A percentile compares a stretch with the other conserved stretches of the same genome.
These are phyloP conservation scores for Priceomyces melissophilus DNA, from an alignment of 805 yeast species.

Conservation along the genomic window DNA sequence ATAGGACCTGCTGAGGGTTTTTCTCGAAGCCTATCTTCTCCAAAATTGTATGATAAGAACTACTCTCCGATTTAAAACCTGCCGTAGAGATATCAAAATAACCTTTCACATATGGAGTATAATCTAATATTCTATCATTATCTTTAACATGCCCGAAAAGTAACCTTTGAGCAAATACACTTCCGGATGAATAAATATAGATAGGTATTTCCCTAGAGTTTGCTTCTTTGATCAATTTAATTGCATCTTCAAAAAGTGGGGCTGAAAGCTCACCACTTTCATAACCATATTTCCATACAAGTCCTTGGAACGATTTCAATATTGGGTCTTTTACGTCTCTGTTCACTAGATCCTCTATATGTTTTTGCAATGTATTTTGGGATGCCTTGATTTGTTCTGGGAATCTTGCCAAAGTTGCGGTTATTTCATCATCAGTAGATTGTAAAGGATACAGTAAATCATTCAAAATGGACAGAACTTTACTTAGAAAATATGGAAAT, in stretches of 20 bases:
- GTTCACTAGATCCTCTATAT: conserved; percentile 56
- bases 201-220: conserved; percentile 39
- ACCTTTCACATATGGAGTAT: conserved; percentile 53
- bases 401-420: conserved; percentile 37
- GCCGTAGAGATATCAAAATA: conserved; percentile 85
- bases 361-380: conserved; percentile 30
- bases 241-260: conserved; percentile 74
- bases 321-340: conserved; percentile 74
- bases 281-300: conserved; percentile 80
- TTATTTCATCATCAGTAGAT: conserved; percentile 15
- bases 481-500: conserved; percentile 67
- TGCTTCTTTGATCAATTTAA: conserved; percentile 43
- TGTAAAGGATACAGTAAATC: conserved; percentile 30
- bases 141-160: conserved; percentile 61
- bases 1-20: conserved; percentile 42
- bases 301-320: conserved; percentile 78
- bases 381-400: conserved; percentile 34
- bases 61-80: conserved; percentile 61
- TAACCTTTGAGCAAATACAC: conserved; percentile 80
- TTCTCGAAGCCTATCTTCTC: conserved; percentile 33
- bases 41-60: conserved; percentile 59
- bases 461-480: conserved; percentile 42
- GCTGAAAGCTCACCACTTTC: conserved; percentile 71
- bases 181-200: conserved; percentile 86
- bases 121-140: conserved; percentile 38